Conservation (phyloP, 495 filamentous ascomycete species). For the Aspergillus olivimuriae region DNA sequence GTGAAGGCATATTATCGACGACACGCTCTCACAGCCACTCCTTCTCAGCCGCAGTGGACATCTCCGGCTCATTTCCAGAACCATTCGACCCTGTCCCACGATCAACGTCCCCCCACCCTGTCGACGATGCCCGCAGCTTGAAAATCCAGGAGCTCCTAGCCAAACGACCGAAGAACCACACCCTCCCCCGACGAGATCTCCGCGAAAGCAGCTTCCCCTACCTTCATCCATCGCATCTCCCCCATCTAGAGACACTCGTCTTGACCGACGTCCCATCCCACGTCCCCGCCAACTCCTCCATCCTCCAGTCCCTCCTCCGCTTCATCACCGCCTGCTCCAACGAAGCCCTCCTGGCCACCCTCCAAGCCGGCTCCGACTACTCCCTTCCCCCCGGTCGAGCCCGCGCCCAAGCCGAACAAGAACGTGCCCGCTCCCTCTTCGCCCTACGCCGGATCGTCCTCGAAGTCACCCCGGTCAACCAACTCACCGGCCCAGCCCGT, state of each 20-base stretch:
- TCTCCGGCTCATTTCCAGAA: not conserved
- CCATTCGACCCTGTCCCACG: slow-evolving; percentile 7
- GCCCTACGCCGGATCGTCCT: slow-evolving; percentile 50
- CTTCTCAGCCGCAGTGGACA: slow-evolving; percentile 6
- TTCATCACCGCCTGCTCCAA: slow-evolving; percentile 57
- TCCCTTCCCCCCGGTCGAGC: slow-evolving; percentile 43
- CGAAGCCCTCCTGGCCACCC: slow-evolving; percentile 47
- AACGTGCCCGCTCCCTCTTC: slow-evolving; percentile 44
- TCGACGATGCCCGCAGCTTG: slow-evolving; percentile 18
- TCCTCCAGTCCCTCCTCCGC: slow-evolving; percentile 41
- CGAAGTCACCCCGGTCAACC: slow-evolving; percentile 43
- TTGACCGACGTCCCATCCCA: slow-evolving; percentile 55
- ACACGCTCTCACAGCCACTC: slow-evolving; percentile 3
- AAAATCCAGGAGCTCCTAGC: slow-evolving; percentile 30
- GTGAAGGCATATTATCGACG: not conserved
- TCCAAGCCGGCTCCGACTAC: slow-evolving; percentile 47
- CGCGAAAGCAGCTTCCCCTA: slow-evolving; percentile 32
- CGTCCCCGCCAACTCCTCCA: slow-evolving; percentile 34
- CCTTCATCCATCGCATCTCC: slow-evolving; percentile 52
- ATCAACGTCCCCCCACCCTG: slow-evolving; percentile 22
- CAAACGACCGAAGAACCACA: slow-evolving; percentile 30
- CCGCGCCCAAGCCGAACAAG: slow-evolving; percentile 32
- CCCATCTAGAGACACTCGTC: slow-evolving; percentile 49
- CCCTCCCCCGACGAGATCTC: slow-evolving; percentile 19
- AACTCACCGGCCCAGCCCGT: slow-evolving; percentile 5